These are phyloP conservation scores for Mycotypha africana DNA, from an alignment of 371 early-diverging fungal species.

Conservation along the genomic window DNA sequence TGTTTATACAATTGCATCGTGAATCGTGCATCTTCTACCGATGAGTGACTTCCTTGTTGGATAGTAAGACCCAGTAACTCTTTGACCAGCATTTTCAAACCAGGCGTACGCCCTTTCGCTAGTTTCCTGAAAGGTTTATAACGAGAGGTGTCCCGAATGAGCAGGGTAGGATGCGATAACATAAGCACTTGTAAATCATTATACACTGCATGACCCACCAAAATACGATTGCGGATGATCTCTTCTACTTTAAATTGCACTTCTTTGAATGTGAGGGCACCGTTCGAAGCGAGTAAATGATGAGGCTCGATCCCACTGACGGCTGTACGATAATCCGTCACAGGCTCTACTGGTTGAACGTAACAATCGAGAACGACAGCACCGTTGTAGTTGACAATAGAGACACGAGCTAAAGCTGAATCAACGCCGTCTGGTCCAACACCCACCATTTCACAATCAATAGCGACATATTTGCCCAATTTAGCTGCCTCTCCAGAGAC, in stretches of 20 bases:
- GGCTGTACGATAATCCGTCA: conserved; percentile 90
- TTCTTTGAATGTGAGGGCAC: conserved; percentile 62
- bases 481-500: conserved; percentile 30
- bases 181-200: conserved; percentile 81
- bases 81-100: conserved; percentile 74
- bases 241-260: conserved; percentile 75
- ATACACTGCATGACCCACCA: conserved; percentile 89
- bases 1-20: conserved; percentile 86
- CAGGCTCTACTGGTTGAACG: conserved; percentile 75
- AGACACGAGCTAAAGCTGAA: conserved; percentile 87
- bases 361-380: conserved; percentile 79
- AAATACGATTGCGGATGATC: conserved; percentile 73
- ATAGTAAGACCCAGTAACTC: conserved; percentile 71
- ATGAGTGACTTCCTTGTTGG: conserved; percentile 86
- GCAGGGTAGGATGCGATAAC: conserved; percentile 70
- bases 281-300: conserved; percentile 60
- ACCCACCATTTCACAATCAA: conserved; percentile 99
- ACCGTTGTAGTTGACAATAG: conserved; percentile 91
- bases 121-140: conserved; percentile 70
- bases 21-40: conserved; percentile 89
- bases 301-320: conserved; percentile 93
- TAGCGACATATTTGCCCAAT: conserved; percentile 82
- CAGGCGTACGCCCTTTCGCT: conserved; percentile 65
- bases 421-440: conserved; percentile 78
- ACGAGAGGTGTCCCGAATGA: conserved; percentile 82